Evolutionary conservation across 1,284 basidiomycete genomes (phyloP).

Genomic region (Ceratobasidium theobromae): DNA sequence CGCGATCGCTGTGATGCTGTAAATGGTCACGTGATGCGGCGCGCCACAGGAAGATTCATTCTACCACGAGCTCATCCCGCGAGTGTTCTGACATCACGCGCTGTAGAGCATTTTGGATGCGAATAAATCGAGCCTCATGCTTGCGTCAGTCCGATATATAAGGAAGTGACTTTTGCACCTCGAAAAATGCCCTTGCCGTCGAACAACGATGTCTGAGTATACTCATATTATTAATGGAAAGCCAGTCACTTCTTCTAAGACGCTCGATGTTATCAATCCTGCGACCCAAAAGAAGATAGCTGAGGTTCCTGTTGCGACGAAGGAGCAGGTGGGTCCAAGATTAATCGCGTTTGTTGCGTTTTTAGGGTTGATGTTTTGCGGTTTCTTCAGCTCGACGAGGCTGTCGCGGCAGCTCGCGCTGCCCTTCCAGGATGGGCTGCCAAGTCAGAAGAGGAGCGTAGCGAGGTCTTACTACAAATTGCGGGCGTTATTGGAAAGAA

Average conservation of each 20-base stretch:
- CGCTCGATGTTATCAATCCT: slow-evolving; percentile 15
- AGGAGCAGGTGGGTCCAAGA: slow-evolving; percentile 3
- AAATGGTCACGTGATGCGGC: too few species aligned
- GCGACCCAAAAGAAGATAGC: slow-evolving; percentile 21
- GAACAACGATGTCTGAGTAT: slow-evolving; percentile 4
- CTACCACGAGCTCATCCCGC: too few species aligned
- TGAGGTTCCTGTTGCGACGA: slow-evolving; percentile 15
- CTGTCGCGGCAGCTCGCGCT: slow-evolving; percentile 16
- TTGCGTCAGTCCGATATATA: too few species aligned
- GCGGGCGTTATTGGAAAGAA: slow-evolving; percentile 5
- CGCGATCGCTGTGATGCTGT: too few species aligned
- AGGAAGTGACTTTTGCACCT: neutral
- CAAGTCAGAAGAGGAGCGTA: slow-evolving; percentile 12
- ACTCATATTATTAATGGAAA: slow-evolving; percentile 30
- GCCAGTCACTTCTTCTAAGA: neutral
- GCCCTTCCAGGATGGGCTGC: slow-evolving; percentile 18
- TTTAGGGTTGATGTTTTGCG: neutral
- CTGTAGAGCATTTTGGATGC: too few species aligned
- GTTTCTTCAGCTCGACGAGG: slow-evolving; percentile 15
- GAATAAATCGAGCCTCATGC: too few species aligned
- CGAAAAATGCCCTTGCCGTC: neutral
- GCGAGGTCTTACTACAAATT: neutral
- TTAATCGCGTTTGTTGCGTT: neutral
- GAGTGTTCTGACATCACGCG: too few species aligned
- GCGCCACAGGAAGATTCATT: too few species aligned